phyloP scores from a whole-genome alignment of 225 moss, liverwort and hornwort genomes.

The Bryum argenteum region DNA sequence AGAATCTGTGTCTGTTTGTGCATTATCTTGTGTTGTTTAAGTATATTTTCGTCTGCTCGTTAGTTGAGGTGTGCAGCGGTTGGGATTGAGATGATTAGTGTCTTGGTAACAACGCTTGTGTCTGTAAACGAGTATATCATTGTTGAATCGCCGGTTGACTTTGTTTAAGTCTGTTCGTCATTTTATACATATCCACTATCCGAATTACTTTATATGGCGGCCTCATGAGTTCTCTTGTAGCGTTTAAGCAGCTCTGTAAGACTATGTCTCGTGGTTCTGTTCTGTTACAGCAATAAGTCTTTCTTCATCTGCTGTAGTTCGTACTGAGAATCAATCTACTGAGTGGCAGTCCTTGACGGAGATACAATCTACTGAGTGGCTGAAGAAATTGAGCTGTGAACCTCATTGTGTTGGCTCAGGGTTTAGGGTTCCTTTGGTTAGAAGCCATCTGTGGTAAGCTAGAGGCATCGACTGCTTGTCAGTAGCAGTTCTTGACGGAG shows the following conservation, averaged over 20 bases:
- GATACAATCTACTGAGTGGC: too few species aligned
- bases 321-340: conserved; percentile 13
- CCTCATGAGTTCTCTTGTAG: too few species aligned
- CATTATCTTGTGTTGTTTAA: too few species aligned
- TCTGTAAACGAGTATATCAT: background rate
- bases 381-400: too few species aligned
- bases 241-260: conserved; percentile 18
- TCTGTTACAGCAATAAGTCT: background rate
- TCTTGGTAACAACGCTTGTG: background rate
- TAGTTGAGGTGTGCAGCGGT: conserved; percentile 4
- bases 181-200: background rate
- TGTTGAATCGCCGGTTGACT: conserved; percentile 18
- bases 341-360: too few species aligned
- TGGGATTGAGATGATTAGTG: conserved; percentile 2
- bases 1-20: background rate
- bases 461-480: conserved; percentile 15
- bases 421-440: too few species aligned
- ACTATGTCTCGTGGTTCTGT: conserved; percentile 1
- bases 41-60: background rate
- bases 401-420: too few species aligned
- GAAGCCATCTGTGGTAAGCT: background rate
- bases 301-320: conserved; percentile 18
- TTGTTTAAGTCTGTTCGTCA: background rate
- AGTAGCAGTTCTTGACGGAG: too few species aligned
- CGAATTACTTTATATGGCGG: conserved; percentile 10